These are phyloP conservation scores for Vishniacozyma victoriae DNA, from an alignment of 768 basidiomycete species.

Conservation along the genomic window DNA sequence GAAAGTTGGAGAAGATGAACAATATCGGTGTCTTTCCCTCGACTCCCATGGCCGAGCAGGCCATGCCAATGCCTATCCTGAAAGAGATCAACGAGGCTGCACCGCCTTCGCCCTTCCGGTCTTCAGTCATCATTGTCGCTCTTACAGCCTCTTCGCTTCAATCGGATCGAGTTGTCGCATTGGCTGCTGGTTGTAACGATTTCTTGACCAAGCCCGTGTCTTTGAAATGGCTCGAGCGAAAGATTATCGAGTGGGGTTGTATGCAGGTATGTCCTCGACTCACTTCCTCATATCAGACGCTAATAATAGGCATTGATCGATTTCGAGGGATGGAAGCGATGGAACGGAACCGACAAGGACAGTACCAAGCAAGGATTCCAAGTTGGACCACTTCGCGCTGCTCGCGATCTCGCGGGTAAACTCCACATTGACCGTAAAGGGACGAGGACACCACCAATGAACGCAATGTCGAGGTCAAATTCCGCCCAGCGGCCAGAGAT, in stretches of 20 bases:
- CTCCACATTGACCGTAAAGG: slow-evolving; percentile 33
- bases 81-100: slow-evolving; percentile 6
- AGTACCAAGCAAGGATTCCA: slow-evolving; percentile 35
- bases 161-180: slow-evolving; percentile 90
- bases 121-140: slow-evolving; percentile 98
- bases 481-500: no score
- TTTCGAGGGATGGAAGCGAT: slow-evolving; percentile 48
- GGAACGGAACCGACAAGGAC: slow-evolving; percentile 37
- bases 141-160: slow-evolving; percentile 93
- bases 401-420: slow-evolving; percentile 32
- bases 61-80: not conserved
- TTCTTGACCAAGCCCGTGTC: slow-evolving; percentile 97
- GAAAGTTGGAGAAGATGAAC: slow-evolving; percentile 68
- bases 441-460: slow-evolving; percentile 1
- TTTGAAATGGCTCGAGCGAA: slow-evolving; percentile 89
- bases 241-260: slow-evolving; percentile 98
- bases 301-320: slow-evolving; percentile 46
- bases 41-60: slow-evolving; percentile 59
- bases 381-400: slow-evolving; percentile 38
- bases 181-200: slow-evolving; percentile 97
- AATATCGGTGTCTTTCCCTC: slow-evolving; percentile 63
- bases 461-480: not conserved
- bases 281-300: not conserved
- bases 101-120: slow-evolving; percentile 50
- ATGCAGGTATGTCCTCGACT: slow-evolving; percentile 52